Conservation (phyloP, 148 eudicot species). For the Fallopia convolvulus region DNA sequence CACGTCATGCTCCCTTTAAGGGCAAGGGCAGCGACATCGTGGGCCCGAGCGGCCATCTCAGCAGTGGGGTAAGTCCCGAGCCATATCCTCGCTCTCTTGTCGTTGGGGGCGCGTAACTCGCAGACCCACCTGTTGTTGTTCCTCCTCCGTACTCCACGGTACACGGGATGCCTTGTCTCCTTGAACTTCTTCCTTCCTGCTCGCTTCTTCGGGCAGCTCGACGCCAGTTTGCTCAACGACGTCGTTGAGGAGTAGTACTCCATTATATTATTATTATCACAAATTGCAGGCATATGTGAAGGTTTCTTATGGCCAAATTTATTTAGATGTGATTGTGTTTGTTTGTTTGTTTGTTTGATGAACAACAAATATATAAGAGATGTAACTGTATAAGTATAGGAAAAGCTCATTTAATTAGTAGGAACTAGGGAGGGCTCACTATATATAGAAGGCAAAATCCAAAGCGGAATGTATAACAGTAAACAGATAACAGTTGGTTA, state of each 20-base stretch:
- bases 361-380: not conserved
- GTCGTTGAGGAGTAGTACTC: too few species aligned
- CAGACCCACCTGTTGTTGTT: slow-evolving; percentile 18
- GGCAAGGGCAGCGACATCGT: slow-evolving; percentile 40
- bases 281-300: too few species aligned
- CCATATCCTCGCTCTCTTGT: slow-evolving; percentile 15
- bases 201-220: slow-evolving; percentile 14
- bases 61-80: slow-evolving; percentile 13
- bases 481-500: not conserved
- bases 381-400: not conserved
- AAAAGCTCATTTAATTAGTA: too few species aligned
- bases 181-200: slow-evolving; percentile 18
- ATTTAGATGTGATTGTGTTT: not conserved
- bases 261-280: too few species aligned
- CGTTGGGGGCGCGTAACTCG: slow-evolving; percentile 16
- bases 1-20: slow-evolving; percentile 7
- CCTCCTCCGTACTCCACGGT: slow-evolving; percentile 18
- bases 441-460: slow-evolving; percentile 3
- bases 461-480: not conserved
- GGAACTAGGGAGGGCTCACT: not conserved
- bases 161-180: slow-evolving; percentile 20
- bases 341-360: not conserved
- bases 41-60: slow-evolving; percentile 38
- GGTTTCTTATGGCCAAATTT: not conserved
- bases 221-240: not conserved